Evolutionary conservation across 2,329 filamentous ascomycete species (phyloP).

Genomic region (Triangularia verruculosa): DNA sequence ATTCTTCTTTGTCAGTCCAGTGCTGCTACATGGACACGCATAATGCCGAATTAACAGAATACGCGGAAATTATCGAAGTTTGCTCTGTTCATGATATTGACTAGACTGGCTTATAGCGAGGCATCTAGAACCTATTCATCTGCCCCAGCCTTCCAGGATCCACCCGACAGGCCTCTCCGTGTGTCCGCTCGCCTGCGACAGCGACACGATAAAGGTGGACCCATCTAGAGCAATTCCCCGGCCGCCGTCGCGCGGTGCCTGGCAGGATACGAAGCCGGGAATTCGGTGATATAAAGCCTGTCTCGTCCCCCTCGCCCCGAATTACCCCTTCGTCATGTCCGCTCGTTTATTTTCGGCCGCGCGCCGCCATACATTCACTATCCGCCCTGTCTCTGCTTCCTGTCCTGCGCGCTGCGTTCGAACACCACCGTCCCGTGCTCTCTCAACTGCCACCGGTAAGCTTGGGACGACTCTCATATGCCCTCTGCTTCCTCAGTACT

Average conservation of each 20-base stretch:
- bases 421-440: slow-evolving; percentile 12
- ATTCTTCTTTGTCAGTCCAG: neutral
- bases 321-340: slow-evolving; percentile 16
- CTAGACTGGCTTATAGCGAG: neutral
- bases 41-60: neutral
- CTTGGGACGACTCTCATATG: neutral
- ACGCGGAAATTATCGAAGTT: neutral
- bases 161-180: neutral
- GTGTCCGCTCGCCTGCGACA: neutral
- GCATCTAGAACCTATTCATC: neutral
- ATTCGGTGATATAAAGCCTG: slow-evolving; percentile 7
- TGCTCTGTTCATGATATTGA: neutral
- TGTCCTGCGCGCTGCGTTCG: neutral
- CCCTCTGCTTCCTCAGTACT: neutral
- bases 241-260: neutral
- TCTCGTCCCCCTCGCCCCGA: neutral
- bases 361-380: slow-evolving; percentile 13
- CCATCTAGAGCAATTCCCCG: neutral
- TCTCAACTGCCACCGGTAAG: slow-evolving; percentile 21
- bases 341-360: slow-evolving; percentile 17
- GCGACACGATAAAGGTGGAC: neutral
- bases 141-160: neutral
- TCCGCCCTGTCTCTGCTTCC: neutral
- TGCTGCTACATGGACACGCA: neutral
- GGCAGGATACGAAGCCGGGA: slow-evolving; percentile 8